phyloP scores from a whole-genome alignment of 2,329 filamentous ascomycete genomes.

The Amauroascus niger region DNA sequence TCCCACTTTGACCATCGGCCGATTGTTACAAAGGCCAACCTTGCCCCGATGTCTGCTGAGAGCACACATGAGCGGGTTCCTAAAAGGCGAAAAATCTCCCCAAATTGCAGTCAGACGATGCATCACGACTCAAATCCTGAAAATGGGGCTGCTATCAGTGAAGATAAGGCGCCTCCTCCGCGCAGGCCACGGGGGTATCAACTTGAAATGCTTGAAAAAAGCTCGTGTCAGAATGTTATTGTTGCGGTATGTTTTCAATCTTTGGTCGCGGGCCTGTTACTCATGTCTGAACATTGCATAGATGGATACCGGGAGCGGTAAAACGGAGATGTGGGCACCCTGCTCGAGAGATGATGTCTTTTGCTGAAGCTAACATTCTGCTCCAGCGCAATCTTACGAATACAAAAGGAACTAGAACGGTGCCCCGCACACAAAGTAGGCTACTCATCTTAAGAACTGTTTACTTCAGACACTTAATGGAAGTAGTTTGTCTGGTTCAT shows the following conservation, averaged over 20 bases:
- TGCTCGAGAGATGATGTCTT: not conserved
- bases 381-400: conserved; percentile 56
- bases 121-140: not conserved
- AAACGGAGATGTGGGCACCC: conserved; percentile 59
- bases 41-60: not conserved
- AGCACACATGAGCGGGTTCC: not conserved
- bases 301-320: conserved; percentile 76
- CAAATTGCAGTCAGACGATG: not conserved
- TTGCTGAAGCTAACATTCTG: not conserved
- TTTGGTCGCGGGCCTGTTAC: not conserved
- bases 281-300: conserved; percentile 24
- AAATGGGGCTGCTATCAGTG: not conserved
- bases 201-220: conserved; percentile 63
- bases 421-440: conserved; percentile 47
- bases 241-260: conserved; percentile 48
- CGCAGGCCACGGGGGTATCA: conserved; percentile 52
- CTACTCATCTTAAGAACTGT: conserved; percentile 8
- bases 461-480: conserved; percentile 10
- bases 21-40: not conserved
- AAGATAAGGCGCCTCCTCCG: not conserved
- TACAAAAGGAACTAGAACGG: conserved; percentile 53
- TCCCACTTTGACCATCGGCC: no score
- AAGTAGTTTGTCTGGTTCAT: conserved; percentile 57
- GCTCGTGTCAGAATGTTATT: conserved; percentile 59
- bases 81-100: conserved; percentile 1